Evolutionary conservation across 1,139 yeast species (phyloP).

Genomic region (Wickerhamomyces sp.): DNA sequence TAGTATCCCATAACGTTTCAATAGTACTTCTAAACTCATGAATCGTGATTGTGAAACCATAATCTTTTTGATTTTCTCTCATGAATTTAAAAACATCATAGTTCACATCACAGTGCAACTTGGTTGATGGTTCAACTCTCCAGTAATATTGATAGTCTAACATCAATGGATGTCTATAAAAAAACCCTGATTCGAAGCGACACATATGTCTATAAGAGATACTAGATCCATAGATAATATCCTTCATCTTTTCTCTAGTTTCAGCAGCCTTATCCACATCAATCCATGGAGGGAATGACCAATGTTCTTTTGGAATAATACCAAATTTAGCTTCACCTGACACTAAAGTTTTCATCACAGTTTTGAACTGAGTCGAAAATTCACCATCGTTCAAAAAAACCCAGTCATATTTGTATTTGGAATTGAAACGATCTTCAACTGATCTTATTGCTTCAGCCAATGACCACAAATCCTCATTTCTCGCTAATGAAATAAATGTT

Average conservation of each 20-base stretch:
- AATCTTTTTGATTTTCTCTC: slow-evolving; percentile 55
- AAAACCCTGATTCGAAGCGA: slow-evolving; percentile 69
- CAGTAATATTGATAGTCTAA: slow-evolving; percentile 64
- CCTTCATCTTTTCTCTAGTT: slow-evolving; percentile 45
- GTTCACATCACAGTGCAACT: slow-evolving; percentile 59
- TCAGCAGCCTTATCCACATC: slow-evolving; percentile 54
- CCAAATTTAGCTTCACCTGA: slow-evolving; percentile 46
- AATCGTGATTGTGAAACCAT: slow-evolving; percentile 62
- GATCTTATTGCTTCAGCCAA: slow-evolving; percentile 56
- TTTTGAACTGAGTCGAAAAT: slow-evolving; percentile 41
- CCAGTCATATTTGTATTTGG: slow-evolving; percentile 66
- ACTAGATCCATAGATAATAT: slow-evolving; percentile 58
- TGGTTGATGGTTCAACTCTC: slow-evolving; percentile 71
- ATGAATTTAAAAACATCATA: slow-evolving; percentile 64
- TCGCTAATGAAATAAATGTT: slow-evolving; percentile 67
- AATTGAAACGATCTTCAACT: slow-evolving; percentile 71
- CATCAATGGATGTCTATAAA: slow-evolving; percentile 58
- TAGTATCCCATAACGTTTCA: slow-evolving; percentile 57
- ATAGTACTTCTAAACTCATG: slow-evolving; percentile 57
- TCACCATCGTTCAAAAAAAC: slow-evolving; percentile 64
- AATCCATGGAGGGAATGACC: slow-evolving; percentile 56
- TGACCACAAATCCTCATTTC: slow-evolving; percentile 61
- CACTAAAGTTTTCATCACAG: slow-evolving; percentile 29
- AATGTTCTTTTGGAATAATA: slow-evolving; percentile 42
- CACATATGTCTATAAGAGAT: slow-evolving; percentile 71